These are phyloP conservation scores for Hypoxylon cercidicola DNA, from an alignment of 495 filamentous ascomycete species.

Conservation along the genomic window DNA sequence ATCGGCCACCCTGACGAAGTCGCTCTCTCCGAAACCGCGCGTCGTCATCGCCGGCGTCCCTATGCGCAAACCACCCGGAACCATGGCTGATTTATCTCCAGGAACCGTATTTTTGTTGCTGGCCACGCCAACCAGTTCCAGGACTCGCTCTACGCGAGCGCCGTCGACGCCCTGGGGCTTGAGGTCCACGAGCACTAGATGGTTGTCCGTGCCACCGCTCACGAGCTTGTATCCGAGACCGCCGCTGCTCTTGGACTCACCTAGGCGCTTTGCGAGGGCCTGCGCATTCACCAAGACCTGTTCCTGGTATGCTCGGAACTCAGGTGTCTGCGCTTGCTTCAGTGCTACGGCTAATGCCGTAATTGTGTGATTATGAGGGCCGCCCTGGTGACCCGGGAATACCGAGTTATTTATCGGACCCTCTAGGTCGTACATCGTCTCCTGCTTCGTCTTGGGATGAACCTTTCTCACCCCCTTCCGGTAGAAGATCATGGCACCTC, in stretches of 20 bases:
- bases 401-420: constrained; percentile 94
- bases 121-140: constrained; percentile 94
- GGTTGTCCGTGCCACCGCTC: constrained; percentile 94
- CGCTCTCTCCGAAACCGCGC: constrained; percentile 83
- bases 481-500: constrained; percentile 98
- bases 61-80: constrained; percentile 90
- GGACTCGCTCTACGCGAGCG: constrained; percentile 90
- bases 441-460: constrained; percentile 83
- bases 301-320: constrained; percentile 89
- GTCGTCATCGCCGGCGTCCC: constrained; percentile 98
- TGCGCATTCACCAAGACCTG: constrained; percentile 88
- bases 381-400: constrained; percentile 98
- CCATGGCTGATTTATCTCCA: constrained; percentile 91
- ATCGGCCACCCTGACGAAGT: constrained; percentile 90
- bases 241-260: constrained; percentile 74
- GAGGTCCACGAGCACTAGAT: constrained; percentile 93
- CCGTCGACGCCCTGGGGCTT: constrained; percentile 92
- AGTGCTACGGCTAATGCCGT: constrained; percentile 93
- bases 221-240: constrained; percentile 91
- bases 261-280: constrained; percentile 80
- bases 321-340: constrained; percentile 88
- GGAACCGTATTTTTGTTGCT: constrained; percentile 99
- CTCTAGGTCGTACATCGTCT: constrained; percentile 91
- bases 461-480: constrained; percentile 87
- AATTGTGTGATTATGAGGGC: constrained; percentile 99